These are phyloP conservation scores for Linum usitatissimum DNA, from an alignment of 345 rosid species.

Conservation along the genomic window DNA sequence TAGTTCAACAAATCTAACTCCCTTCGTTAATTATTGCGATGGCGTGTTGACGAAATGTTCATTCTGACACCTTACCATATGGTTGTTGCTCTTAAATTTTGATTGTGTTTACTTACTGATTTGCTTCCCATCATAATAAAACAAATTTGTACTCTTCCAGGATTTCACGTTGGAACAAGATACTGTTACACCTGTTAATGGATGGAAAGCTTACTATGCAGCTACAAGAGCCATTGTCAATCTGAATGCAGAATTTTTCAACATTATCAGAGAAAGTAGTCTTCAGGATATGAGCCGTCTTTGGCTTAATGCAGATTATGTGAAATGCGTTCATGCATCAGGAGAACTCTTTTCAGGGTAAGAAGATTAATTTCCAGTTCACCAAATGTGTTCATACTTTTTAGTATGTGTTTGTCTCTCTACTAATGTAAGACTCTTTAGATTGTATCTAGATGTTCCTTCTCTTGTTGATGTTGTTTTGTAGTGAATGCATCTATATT, in stretches of 20 bases:
- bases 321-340: conserved; percentile 78
- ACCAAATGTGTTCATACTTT: background rate
- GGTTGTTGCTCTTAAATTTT: background rate
- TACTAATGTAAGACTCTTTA: background rate
- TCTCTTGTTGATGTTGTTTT: background rate
- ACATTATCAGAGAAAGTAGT: conserved; percentile 66
- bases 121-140: background rate
- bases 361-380: conserved; percentile 9
- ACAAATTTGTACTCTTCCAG: conserved; percentile 22
- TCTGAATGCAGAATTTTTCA: conserved; percentile 72
- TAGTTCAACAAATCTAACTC: background rate
- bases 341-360: conserved; percentile 92
- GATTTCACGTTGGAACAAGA: conserved; percentile 93
- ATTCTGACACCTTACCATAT: background rate
- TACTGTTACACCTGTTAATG: conserved; percentile 62
- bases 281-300: conserved; percentile 64
- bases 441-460: background rate
- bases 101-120: background rate
- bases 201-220: conserved; percentile 98
- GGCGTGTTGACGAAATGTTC: background rate
- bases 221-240: conserved; percentile 80
- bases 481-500: background rate
- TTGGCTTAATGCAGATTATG: conserved; percentile 90
- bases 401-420: background rate
- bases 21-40: background rate